Evolutionary conservation across 2,329 filamentous ascomycete genomes (phyloP), one percentile per base, ranked within the genome.

Genomic region (Tothia fuscella): DNA sequence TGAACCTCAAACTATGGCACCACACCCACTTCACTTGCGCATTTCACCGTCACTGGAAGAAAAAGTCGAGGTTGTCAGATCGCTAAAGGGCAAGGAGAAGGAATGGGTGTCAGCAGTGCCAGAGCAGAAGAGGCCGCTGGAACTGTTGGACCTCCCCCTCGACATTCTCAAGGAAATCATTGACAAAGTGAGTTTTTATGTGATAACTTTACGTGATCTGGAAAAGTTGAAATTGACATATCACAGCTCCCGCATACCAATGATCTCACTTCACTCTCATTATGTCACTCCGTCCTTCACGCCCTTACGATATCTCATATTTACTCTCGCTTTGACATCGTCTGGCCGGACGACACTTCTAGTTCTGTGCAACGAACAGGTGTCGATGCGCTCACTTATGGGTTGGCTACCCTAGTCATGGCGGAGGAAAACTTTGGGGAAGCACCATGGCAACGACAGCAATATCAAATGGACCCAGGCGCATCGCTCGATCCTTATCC

Each of bases 251-350:
- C 79, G 3, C 79, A 87, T 55, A 86, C 82, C 4, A 89, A 87
- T 57, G 84, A 91, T 57, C 68, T 91, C 46, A 85, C 81, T 0
- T 78, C 82, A 12, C 70, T 91, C 30, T 82, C 83, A 12, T 68
- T 86, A 45, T 82, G 82, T 32, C 83, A 86, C 61, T 86, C 83
- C 12, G 78, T 79, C 21, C 71, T 93, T 10, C 82, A 91, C 61
- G 69, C 71, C 32, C 71, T 91, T 42, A 76, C 82, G 1, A 78
- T 85, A 19, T 83, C 84, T 14, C 76, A 80, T 51, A 86, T 91
- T 49, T 91, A 91, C 63, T 82, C 81, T 14, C 76, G 82, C 46
- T 91, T 91, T 60, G 84, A 91, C 55, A 91, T 91, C 48, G 81
- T 89, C 31, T 91, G 85, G 85, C 84, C 84, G 0, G 83, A 89